Percentiles rank a stretch among this genome's conserved stretches.
phyloP scores from a whole-genome alignment of 2,329 filamentous ascomycete species.

The Fusarium anthophilum region DNA sequence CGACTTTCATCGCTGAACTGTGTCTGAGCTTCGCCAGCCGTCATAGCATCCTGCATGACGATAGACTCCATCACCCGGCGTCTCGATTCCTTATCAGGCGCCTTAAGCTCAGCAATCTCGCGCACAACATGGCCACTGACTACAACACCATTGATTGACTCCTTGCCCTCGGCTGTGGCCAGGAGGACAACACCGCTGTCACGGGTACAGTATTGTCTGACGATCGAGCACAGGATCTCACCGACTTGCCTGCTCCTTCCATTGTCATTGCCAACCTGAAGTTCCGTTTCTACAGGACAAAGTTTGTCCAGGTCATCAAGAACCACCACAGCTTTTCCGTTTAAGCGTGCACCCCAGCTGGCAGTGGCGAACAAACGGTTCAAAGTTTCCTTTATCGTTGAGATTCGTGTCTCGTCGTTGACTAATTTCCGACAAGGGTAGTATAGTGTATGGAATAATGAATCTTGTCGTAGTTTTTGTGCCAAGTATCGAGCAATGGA shows the following conservation, averaged over 20 bases:
- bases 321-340: conserved; percentile 84
- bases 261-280: conserved; percentile 94
- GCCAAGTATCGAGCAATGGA: conserved; percentile 80
- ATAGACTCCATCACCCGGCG: conserved; percentile 85
- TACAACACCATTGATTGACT: conserved; percentile 88
- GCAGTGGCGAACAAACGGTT: conserved; percentile 86
- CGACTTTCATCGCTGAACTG: conserved; percentile 59
- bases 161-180: conserved; percentile 92
- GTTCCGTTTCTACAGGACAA: conserved; percentile 91
- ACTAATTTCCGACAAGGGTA: conserved; percentile 88
- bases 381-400: conserved; percentile 89
- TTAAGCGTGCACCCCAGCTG: conserved; percentile 88
- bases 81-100: conserved; percentile 90
- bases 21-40: conserved; percentile 50
- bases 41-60: conserved; percentile 63
- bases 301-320: conserved; percentile 93
- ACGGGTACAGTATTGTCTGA: conserved; percentile 82
- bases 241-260: conserved; percentile 91
- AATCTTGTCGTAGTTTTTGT: conserved; percentile 74
- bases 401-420: conserved; percentile 89
- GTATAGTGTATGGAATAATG: conserved; percentile 84
- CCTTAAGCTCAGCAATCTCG: conserved; percentile 89
- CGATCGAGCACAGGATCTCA: conserved; percentile 84
- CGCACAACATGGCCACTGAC: conserved; percentile 91
- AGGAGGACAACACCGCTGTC: conserved; percentile 86